phyloP scores from a whole-genome alignment of 441 rosid species.

The Codiaeum variegatum region DNA sequence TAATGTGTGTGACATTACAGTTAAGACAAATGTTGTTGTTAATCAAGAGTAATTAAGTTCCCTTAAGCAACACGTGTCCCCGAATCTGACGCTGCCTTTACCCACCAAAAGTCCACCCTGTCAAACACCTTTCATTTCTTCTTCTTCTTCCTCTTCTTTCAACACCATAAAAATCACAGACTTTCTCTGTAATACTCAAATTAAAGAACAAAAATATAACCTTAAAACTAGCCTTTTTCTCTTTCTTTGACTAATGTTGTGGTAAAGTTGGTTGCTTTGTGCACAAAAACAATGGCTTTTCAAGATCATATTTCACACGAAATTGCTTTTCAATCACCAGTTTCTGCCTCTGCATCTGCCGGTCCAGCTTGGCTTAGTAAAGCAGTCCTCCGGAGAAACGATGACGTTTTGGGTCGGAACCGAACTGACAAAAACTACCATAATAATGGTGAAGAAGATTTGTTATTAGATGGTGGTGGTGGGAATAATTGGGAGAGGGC shows the following conservation, averaged over 20 bases:
- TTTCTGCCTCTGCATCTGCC: slow-evolving; percentile 14
- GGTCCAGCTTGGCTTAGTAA: slow-evolving; percentile 40
- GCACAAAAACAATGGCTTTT: slow-evolving; percentile 28
- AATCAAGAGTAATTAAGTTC: background rate
- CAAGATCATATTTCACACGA: slow-evolving; percentile 27
- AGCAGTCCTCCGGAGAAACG: slow-evolving; percentile 30
- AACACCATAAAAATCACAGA: background rate
- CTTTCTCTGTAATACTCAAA: slow-evolving; percentile 4
- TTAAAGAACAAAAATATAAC: background rate
- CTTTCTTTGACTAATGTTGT: background rate
- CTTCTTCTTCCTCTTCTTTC: background rate
- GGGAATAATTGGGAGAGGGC: slow-evolving; percentile 76
- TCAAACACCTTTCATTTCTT: background rate
- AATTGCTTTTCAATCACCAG: slow-evolving; percentile 25
- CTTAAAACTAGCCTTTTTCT: background rate
- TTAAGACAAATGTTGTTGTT: background rate
- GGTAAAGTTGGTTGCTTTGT: background rate
- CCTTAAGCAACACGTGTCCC: slow-evolving; percentile 16
- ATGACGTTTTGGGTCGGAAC: slow-evolving; percentile 22
- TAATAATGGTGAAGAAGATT: slow-evolving; percentile 36
- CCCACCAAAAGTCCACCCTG: slow-evolving; percentile 14
- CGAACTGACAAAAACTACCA: slow-evolving; percentile 15
- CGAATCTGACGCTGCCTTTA: slow-evolving; percentile 16
- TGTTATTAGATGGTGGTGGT: slow-evolving; percentile 15
- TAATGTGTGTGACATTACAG: too few relatives aligned